Conservation (phyloP, 2,329 filamentous ascomycete genomes). For the Alternaria gansuensis region DNA sequence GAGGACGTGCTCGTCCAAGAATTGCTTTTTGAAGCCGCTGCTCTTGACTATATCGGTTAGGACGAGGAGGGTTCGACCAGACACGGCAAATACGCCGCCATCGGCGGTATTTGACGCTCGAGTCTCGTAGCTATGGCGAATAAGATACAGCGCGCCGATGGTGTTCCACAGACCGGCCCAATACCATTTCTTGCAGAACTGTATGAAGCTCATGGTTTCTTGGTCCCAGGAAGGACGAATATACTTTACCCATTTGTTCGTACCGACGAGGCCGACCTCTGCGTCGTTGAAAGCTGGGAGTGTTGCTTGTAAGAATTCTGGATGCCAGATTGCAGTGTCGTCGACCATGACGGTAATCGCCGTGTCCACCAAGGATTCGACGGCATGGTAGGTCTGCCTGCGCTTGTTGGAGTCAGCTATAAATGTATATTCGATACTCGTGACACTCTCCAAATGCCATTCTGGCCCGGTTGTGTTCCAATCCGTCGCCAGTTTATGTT, state of each 20-base stretch:
- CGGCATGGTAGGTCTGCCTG: conserved; percentile 24
- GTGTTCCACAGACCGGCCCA: conserved; percentile 34
- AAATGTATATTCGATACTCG: conserved; percentile 15
- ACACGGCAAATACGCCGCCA: conserved; percentile 46
- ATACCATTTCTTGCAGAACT: conserved; percentile 22
- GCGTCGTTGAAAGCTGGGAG: conserved; percentile 31
- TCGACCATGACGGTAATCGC: conserved; percentile 28
- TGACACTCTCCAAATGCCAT: neutral
- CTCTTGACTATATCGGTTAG: conserved; percentile 37
- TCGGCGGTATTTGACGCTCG: conserved; percentile 43
- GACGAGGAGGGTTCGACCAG: conserved; percentile 43
- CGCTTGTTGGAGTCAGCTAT: conserved; percentile 33
- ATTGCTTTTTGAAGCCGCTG: conserved; percentile 29
- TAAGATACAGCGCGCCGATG: conserved; percentile 38
- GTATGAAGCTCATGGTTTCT: neutral
- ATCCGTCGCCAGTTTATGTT: neutral
- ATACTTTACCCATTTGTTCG: conserved; percentile 37
- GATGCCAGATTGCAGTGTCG: conserved; percentile 35
- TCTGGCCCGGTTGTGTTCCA: neutral
- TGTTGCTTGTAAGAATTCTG: conserved; percentile 22
- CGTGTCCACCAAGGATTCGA: conserved; percentile 17
- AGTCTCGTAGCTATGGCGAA: conserved; percentile 50
- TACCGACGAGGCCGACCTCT: conserved; percentile 36
- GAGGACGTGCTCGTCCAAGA: conserved; percentile 30
- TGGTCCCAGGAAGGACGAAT: neutral